A percentile compares a stretch with the other conserved stretches of the same genome.
phyloP scores from a whole-genome alignment of 306 rosid genomes.

The Cucurbita maxima region DNA sequence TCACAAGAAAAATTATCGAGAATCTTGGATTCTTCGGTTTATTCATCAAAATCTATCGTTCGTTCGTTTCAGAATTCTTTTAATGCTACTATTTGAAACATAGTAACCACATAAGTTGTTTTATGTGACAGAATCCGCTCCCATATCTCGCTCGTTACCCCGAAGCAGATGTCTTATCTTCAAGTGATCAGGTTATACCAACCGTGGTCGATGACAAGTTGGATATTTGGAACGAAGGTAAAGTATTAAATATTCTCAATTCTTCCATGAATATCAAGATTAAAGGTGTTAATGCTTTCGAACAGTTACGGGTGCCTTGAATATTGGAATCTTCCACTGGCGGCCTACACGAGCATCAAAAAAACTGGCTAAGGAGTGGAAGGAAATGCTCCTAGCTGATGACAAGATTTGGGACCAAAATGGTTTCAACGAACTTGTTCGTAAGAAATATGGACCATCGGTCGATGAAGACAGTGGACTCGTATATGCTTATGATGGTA shows the following conservation, averaged over 20 bases:
- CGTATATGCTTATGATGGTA: constrained; percentile 81
- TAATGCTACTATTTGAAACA: background rate
- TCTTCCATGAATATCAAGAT: background rate
- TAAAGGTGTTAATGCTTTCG: background rate
- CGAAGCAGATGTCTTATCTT: constrained; percentile 86
- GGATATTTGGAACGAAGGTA: constrained; percentile 76
- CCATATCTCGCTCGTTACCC: constrained; percentile 88
- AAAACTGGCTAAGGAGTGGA: constrained; percentile 85
- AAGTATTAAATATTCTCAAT: background rate
- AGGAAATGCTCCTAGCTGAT: constrained; percentile 57
- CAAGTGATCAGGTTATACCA: constrained; percentile 86
- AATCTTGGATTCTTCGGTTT: background rate
- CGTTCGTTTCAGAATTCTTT: constrained; percentile 2
- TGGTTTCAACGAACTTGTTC: constrained; percentile 68
- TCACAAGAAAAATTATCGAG: background rate
- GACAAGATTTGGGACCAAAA: constrained; percentile 91
- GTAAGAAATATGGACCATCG: constrained; percentile 57
- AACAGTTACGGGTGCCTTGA: constrained; percentile 71
- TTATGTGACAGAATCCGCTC: constrained; percentile 79
- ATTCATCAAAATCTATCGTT: background rate
- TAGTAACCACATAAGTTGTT: constrained; percentile 12
- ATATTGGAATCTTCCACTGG: constrained; percentile 96
- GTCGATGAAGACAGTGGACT: constrained; percentile 66
- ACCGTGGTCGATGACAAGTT: constrained; percentile 83
- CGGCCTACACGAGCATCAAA: constrained; percentile 71